These are phyloP conservation scores for Jatropha curcas DNA, from an alignment of 345 rosid species.

Conservation along the genomic window DNA sequence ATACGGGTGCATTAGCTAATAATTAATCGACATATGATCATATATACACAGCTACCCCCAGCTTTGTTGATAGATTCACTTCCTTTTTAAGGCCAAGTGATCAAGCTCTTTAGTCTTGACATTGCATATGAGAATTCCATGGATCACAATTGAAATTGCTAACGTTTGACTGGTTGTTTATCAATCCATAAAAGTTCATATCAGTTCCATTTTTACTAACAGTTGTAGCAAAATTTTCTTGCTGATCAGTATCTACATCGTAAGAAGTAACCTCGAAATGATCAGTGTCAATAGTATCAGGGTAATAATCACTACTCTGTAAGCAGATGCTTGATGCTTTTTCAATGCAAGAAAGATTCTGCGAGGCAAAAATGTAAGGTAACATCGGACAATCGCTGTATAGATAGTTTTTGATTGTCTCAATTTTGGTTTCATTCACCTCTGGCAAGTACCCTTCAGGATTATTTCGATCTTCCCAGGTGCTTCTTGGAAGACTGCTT, in stretches of 20 bases:
- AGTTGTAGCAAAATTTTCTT: conserved; percentile 16
- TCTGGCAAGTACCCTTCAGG: conserved; percentile 24
- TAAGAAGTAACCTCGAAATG: conserved; percentile 24
- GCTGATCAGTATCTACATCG: conserved; percentile 8
- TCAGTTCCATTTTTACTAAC: conserved; percentile 17
- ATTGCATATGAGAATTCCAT: conserved; percentile 27
- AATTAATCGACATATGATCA: neutral
- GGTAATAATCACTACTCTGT: conserved; percentile 19
- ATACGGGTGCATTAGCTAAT: neutral
- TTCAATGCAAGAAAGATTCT: conserved; percentile 22
- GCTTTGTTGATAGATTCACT: conserved; percentile 5
- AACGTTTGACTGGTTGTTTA: conserved; percentile 22
- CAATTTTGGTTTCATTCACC: conserved; percentile 20
- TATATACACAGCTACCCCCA: too few relatives aligned
- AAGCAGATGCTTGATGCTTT: conserved; percentile 32
- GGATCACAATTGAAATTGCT: conserved; percentile 15
- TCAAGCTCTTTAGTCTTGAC: conserved; percentile 29
- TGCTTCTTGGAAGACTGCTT: conserved; percentile 16
- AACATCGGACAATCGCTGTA: conserved; percentile 40
- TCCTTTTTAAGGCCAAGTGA: conserved; percentile 24
- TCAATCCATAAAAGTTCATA: conserved; percentile 10
- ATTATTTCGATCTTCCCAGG: conserved; percentile 28
- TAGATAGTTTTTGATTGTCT: conserved; percentile 19
- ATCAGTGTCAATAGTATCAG: conserved; percentile 10
- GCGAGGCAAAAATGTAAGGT: conserved; percentile 43